Base-by-base conservation (phyloP, 129 eudicot genomes). In the Sambucus nigra region DNA sequence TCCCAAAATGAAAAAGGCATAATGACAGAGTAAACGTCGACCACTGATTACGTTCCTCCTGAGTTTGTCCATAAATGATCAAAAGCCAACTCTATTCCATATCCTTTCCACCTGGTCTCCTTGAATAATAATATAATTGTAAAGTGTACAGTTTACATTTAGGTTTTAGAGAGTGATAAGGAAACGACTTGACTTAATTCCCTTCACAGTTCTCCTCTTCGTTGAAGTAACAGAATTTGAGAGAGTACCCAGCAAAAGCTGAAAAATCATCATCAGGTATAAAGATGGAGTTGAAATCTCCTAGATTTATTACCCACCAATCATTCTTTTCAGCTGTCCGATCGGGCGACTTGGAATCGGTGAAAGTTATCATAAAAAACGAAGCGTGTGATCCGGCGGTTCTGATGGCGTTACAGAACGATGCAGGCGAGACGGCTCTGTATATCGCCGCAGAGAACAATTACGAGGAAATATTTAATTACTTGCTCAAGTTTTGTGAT, bases 321-420 rank as follows among this genome's bases (percentile, higher is more conserved):
- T 73, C 86, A 42, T 76, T 84, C 32, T 89, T 89, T 77, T 4
- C 75, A 6, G 93, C 97, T 10, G 97, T 89, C 29, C 71, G 77
- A 68, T 78, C 86, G 22, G 76, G 72, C 8, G 95, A 89, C 59
- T 69, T 84, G 35, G 83, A 84, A 19, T 67, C 82, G 5, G 39
- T 89, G 0, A 81, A 81, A 72, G 45, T 22, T 45, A 51, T 81
- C 61, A 59, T 80, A 25, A 38, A 51, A 46, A 68, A 71, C 55
- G 96, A 75, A 53, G 82, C 74, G 65, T 70, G 73, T 22, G 93
- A 79, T 64, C 53, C 72, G 25, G 68, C 67, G 18, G 70, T 79
- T 51, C 63, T 89, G 27, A 79, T 81, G 94, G 59, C 73, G 55
- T 69, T 79, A 55, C 86, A 76, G 55, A 81, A 76, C 54, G 94